Evolutionary conservation across 2,329 filamentous ascomycete genomes (phyloP), one percentile per base, ranked within the genome.

Genomic region (Colletotrichum tabaci): DNA sequence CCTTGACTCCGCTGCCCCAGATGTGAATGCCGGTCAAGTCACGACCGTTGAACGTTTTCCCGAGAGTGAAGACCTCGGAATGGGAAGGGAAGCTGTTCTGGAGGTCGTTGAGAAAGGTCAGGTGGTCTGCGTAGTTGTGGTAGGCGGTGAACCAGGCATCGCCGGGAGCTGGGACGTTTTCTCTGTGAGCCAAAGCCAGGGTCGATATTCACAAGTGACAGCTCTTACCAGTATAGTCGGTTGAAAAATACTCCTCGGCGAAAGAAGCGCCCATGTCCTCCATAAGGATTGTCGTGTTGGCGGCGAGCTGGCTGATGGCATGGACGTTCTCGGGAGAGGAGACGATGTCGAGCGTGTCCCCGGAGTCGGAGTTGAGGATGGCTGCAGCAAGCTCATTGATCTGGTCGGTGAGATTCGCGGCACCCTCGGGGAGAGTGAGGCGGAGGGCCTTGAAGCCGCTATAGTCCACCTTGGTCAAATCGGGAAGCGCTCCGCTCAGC

Each of bases 1-100:
- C 84, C 61, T 81, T 82, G 1, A 83, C 83, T 2, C 76, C 76
- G 58, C 76, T 81, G 3, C 88, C 88, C 79, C 83, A 90, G 71
- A 90, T 81, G 72, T 90, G 88, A 47, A 90, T 80, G 1, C 91
- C 93, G 10, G 88, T 87, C 65, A 96, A 94, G 68, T 79, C 72
- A 46, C 85, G 82, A 2, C 85, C 86, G 66, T 87, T 77, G 47
- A 81, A 78, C 0, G 87, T 87, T 18, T 78, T 82, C 2, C 88
- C 88, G 2, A 84, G 80, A 4, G 80, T 82, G 46, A 90, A 82
- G n/a, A 88, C 79, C 61, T 86, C 83, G 0, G 87, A 82, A 70
- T 87, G 85, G 38, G 73, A 74, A 4, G 86, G 78, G 67, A 86
- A 84, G 0, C 79, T 72, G 0, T 79, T 74, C 16, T 82, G 80